Evolutionary conservation across 2,329 filamentous ascomycete genomes (phyloP).

Genomic region (Exophiala aquamarina): DNA sequence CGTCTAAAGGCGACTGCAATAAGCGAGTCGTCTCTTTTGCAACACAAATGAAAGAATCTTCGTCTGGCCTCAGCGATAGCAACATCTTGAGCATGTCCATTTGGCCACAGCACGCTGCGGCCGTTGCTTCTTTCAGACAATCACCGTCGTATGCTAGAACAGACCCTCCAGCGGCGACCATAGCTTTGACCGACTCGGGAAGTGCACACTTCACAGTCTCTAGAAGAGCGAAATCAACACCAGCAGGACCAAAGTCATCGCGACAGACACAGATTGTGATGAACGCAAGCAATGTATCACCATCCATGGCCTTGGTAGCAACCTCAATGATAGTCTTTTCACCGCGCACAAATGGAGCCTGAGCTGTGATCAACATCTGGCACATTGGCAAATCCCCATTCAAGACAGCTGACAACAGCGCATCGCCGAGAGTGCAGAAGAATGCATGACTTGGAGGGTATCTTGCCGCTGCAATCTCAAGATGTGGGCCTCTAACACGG

Average conservation of each 20-base stretch:
- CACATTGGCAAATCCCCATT: constrained; percentile 3
- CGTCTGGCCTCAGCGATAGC: background rate
- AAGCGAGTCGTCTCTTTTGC: too few relatives aligned
- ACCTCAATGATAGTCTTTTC: constrained; percentile 4
- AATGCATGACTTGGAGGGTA: constrained; percentile 3
- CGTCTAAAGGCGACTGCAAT: too few relatives aligned
- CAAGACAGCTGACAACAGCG: constrained; percentile 1
- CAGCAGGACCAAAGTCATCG: background rate
- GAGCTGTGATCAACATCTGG: constrained; percentile 1
- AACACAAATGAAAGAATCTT: too few relatives aligned
- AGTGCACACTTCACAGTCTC: constrained; percentile 2
- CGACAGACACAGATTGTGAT: background rate
- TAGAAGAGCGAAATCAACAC: constrained; percentile 6
- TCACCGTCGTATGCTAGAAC: constrained; percentile 8
- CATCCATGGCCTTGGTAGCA: constrained; percentile 2
- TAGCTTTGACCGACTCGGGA: background rate
- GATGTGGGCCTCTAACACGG: background rate
- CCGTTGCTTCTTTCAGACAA: constrained; percentile 2
- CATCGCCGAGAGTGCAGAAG: background rate
- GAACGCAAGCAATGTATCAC: constrained; percentile 2
- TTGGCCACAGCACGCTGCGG: background rate
- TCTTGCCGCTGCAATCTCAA: background rate
- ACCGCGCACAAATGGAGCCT: constrained; percentile 5
- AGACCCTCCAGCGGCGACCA: constrained; percentile 4
- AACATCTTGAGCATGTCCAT: constrained; percentile 1